Conservation (phyloP, 352 stramenopile species). For the Lagenidium sp. region DNA sequence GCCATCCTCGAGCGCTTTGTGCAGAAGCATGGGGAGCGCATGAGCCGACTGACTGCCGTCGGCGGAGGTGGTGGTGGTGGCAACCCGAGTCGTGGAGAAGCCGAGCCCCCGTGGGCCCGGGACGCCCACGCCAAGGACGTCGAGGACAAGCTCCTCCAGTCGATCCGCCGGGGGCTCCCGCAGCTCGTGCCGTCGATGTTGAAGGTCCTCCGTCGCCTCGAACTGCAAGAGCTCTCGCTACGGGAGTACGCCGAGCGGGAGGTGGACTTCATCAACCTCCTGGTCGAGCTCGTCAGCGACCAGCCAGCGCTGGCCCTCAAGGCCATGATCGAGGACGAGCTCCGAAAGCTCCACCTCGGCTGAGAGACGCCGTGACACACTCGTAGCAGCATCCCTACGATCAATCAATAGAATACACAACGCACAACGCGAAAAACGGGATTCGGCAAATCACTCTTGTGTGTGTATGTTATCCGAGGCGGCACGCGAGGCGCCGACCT, state of each 20-base stretch:
- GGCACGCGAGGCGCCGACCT: too few species aligned
- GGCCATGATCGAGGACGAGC: conserved; percentile 61
- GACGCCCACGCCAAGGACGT: conserved; percentile 28
- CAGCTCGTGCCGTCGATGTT: conserved; percentile 56
- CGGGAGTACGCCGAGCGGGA: conserved; percentile 65
- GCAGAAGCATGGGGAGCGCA: conserved; percentile 67
- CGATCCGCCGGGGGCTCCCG: conserved; percentile 57
- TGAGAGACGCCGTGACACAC: neutral
- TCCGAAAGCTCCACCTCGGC: conserved; percentile 32
- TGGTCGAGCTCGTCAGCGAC: conserved; percentile 70
- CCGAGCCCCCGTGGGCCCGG: conserved; percentile 19
- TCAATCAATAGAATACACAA: too few species aligned
- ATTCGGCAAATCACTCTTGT: too few species aligned
- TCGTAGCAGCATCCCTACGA: too few species aligned
- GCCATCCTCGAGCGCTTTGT: conserved; percentile 73
- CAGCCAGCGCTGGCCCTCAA: conserved; percentile 50
- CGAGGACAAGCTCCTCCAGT: conserved; percentile 42
- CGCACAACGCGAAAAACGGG: too few species aligned
- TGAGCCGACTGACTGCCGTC: conserved; percentile 26
- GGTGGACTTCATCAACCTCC: conserved; percentile 74
- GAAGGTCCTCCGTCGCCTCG: conserved; percentile 56
- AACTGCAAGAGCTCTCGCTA: conserved; percentile 65
- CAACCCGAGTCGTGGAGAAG: too few species aligned
- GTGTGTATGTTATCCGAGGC: too few species aligned
- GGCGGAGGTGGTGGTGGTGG: conserved; percentile 2